Conservation (phyloP, 805 yeast species). For the Lipomyces oligophaga region DNA sequence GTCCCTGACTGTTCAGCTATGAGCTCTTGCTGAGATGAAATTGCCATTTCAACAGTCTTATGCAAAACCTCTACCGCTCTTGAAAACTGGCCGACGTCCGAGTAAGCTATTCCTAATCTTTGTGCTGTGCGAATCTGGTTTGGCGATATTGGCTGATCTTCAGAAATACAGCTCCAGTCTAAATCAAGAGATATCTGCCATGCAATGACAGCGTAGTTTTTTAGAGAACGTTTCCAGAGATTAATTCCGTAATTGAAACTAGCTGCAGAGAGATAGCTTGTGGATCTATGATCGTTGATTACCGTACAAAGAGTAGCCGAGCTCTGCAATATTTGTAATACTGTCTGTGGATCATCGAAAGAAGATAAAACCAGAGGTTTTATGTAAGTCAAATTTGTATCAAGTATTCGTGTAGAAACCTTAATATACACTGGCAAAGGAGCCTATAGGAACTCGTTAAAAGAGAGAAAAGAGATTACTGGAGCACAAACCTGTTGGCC, state of each 20-base stretch:
- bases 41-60: constrained; percentile 4
- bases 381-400: constrained; percentile 10
- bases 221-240: constrained; percentile 7
- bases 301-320: constrained; percentile 3
- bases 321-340: too few species aligned
- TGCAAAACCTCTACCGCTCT: constrained; percentile 4
- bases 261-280: constrained; percentile 11
- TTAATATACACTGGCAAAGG: constrained; percentile 7
- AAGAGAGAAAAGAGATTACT: background rate
- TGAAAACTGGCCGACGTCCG: constrained; percentile 1
- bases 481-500: constrained; percentile 3
- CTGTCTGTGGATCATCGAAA: too few species aligned
- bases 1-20: too few species aligned
- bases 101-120: constrained; percentile 14
- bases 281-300: constrained; percentile 6
- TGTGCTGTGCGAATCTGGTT: too few species aligned
- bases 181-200: constrained; percentile 15
- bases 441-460: constrained; percentile 1
- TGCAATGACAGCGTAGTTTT: constrained; percentile 12
- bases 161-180: background rate
- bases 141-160: too few species aligned
- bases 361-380: constrained; percentile 2
- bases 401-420: constrained; percentile 16
- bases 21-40: too few species aligned
- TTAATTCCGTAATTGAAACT: constrained; percentile 17